Percentiles rank a stretch among this genome's conserved stretches.
These are phyloP conservation scores for Trichocladium antarcticum DNA, from an alignment of 495 filamentous ascomycete species.

Conservation along the genomic window DNA sequence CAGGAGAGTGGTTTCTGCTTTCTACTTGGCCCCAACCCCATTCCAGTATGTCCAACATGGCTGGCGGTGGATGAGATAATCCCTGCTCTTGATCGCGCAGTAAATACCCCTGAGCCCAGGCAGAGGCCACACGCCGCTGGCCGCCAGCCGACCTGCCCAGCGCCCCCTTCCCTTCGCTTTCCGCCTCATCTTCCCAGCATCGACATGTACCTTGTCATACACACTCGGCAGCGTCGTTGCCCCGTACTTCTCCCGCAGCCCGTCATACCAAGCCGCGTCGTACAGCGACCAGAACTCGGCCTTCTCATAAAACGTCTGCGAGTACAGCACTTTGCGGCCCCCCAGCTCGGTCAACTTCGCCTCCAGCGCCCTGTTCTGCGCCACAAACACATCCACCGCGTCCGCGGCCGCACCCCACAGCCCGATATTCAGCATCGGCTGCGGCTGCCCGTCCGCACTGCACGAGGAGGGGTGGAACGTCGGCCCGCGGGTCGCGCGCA, in stretches of 20 bases:
- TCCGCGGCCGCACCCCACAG: slow-evolving; percentile 35
- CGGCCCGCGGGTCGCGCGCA: slow-evolving; percentile 31
- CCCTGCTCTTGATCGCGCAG: background rate
- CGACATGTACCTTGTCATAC: slow-evolving; percentile 43
- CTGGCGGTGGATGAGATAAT: background rate
- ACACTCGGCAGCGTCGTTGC: slow-evolving; percentile 39
- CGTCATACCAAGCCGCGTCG: slow-evolving; percentile 38
- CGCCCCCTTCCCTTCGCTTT: background rate
- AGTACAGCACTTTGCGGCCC: slow-evolving; percentile 47
- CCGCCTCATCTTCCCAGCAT: background rate
- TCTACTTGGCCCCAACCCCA: background rate
- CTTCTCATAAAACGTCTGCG: slow-evolving; percentile 45
- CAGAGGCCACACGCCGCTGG: background rate
- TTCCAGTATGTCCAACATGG: background rate
- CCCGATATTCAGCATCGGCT: slow-evolving; percentile 37
- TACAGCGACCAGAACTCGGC: slow-evolving; percentile 45
- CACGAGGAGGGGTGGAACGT: slow-evolving; percentile 1
- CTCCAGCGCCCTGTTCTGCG: slow-evolving; percentile 50
- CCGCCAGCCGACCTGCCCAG: background rate
- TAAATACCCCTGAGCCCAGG: background rate
- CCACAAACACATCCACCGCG: slow-evolving; percentile 27
- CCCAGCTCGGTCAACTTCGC: slow-evolving; percentile 44
- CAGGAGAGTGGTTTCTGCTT: no score
- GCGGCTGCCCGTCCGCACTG: background rate
- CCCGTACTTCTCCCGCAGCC: slow-evolving; percentile 35